Evolutionary conservation across 2,329 filamentous ascomycete species (phyloP).

Genomic region (Diaporthe vaccinii): DNA sequence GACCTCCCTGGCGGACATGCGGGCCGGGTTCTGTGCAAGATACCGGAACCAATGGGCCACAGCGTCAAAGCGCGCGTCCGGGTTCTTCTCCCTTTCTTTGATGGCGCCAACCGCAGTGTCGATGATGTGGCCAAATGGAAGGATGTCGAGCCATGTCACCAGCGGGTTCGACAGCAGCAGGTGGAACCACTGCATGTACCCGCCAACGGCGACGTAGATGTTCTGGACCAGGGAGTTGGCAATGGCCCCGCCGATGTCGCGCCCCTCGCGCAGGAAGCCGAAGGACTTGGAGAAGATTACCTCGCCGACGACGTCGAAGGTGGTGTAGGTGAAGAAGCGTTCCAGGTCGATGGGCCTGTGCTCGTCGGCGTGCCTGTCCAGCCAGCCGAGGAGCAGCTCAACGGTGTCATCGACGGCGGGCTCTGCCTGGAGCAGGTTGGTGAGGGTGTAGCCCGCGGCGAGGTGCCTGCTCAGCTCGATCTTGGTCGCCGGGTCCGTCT

Average conservation of each 20-base stretch:
- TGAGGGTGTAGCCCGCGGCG: conserved; percentile 50
- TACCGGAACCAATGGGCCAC: conserved; percentile 46
- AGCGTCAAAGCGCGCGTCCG: conserved; percentile 44
- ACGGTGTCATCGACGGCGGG: conserved; percentile 42
- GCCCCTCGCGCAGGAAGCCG: conserved; percentile 47
- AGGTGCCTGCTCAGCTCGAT: conserved; percentile 51
- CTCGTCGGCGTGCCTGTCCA: conserved; percentile 42
- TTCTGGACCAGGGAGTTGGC: conserved; percentile 39
- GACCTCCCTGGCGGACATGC: conserved; percentile 44
- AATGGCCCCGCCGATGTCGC: conserved; percentile 50
- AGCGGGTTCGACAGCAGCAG: conserved; percentile 47
- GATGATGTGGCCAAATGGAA: conserved; percentile 46
- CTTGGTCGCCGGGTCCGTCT: conserved; percentile 52
- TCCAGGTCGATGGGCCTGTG: conserved; percentile 42
- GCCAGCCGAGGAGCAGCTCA: conserved; percentile 41
- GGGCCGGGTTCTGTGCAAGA: conserved; percentile 40
- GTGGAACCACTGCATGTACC: conserved; percentile 44
- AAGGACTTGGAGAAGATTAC: conserved; percentile 49
- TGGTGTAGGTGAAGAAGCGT: conserved; percentile 46
- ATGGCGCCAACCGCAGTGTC: conserved; percentile 43
- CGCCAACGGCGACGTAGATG: conserved; percentile 41
- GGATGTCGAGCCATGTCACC: conserved; percentile 44
- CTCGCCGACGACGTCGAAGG: conserved; percentile 51
- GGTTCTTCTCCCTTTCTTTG: conserved; percentile 40
- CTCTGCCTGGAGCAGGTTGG: conserved; percentile 47